A percentile compares a stretch with the other conserved stretches of the same genome.
Conservation (phyloP, 257 asterid genomes). For the Fraxinus pennsylvanica region DNA sequence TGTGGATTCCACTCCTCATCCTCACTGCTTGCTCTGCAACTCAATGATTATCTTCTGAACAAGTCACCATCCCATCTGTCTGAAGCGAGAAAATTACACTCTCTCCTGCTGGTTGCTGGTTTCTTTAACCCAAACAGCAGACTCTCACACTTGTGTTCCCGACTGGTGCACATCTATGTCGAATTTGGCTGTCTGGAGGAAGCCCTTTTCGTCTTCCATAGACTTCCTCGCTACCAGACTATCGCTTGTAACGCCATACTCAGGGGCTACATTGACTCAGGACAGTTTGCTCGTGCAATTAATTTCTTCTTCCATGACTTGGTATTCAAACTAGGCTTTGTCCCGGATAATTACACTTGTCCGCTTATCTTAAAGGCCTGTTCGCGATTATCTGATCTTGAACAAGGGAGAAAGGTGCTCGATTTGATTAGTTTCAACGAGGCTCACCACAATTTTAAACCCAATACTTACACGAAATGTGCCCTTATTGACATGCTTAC, state of each 20-base stretch:
- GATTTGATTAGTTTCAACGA: conserved; percentile 22
- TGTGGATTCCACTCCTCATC: conserved; percentile 13
- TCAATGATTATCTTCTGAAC: conserved; percentile 23
- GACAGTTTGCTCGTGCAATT: conserved; percentile 29
- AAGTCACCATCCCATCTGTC: conserved; percentile 16
- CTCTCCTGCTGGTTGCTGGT: conserved; percentile 22
- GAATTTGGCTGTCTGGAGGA: conserved; percentile 16
- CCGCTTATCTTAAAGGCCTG: conserved; percentile 42
- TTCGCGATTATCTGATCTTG: conserved; percentile 28
- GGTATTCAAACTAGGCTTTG: conserved; percentile 12
- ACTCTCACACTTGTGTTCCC: conserved; percentile 21
- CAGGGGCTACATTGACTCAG: conserved; percentile 30
- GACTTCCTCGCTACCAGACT: conserved; percentile 18
- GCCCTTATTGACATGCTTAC: conserved; percentile 43
- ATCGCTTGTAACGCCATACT: conserved; percentile 37
- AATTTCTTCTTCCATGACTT: conserved; percentile 31
- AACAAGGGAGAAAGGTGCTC: conserved; percentile 34
- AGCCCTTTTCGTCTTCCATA: conserved; percentile 26
- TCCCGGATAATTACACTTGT: conserved; percentile 39
- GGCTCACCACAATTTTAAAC: conserved; percentile 17
- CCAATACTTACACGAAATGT: conserved; percentile 39
- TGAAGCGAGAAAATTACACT: conserved; percentile 31
- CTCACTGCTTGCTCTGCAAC: background rate
- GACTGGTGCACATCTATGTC: conserved; percentile 31
- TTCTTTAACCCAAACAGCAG: background rate